Evolutionary conservation across 106 monocot genomes (phyloP).

Genomic region (Dendrobium huoshanense): DNA sequence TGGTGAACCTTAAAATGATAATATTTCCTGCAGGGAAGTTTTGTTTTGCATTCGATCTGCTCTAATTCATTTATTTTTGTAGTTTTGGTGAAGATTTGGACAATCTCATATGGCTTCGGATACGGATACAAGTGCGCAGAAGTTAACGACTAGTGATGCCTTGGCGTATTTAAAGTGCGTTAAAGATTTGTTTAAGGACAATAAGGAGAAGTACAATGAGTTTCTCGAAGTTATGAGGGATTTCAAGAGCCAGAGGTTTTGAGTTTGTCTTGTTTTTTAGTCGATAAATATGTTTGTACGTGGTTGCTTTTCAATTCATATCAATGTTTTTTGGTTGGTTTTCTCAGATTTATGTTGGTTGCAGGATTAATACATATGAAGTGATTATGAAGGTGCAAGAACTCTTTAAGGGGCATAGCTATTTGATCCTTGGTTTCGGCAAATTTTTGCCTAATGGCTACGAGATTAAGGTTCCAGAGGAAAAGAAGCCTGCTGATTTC

Average conservation of each 20-base stretch:
- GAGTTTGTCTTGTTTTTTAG: background rate
- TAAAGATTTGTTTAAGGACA: constrained; percentile 70
- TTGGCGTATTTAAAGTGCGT: constrained; percentile 69
- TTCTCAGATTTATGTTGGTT: background rate
- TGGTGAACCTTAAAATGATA: no score
- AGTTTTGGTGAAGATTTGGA: no score
- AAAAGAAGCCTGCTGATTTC: constrained; percentile 66
- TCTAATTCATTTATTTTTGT: no score
- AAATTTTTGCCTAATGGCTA: constrained; percentile 65
- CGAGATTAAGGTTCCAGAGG: constrained; percentile 57
- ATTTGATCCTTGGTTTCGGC: constrained; percentile 71
- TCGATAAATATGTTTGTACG: background rate
- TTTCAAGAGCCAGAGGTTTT: constrained; percentile 78
- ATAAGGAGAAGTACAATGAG: constrained; percentile 75
- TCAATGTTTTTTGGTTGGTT: background rate
- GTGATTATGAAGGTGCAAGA: constrained; percentile 65
- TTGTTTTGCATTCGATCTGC: no score
- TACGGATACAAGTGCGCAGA: constrained; percentile 14
- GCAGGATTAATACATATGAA: constrained; percentile 62
- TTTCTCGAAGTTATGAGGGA: constrained; percentile 84
- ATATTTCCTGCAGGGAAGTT: no score
- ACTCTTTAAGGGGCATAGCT: constrained; percentile 52
- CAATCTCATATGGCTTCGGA: no score
- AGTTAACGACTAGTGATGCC: constrained; percentile 68
- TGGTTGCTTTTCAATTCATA: background rate